phyloP scores from a whole-genome alignment of 2,329 filamentous ascomycete species.

The Pseudogymnoascus sp. region DNA sequence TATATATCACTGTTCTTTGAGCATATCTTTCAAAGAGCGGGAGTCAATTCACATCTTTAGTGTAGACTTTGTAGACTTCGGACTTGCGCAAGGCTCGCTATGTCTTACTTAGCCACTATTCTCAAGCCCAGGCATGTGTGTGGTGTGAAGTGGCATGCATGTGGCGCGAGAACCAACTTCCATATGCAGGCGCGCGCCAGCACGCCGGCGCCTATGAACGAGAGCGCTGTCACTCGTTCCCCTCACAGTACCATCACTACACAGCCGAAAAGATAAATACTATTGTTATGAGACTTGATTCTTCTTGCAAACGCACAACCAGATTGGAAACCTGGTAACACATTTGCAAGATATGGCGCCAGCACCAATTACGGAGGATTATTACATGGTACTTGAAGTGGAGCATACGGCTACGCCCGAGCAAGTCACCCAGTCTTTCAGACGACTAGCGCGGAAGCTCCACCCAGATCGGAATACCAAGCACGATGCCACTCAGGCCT shows the following conservation, averaged over 20 bases:
- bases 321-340: not conserved
- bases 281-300: not conserved
- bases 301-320: not conserved
- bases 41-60: too few species aligned
- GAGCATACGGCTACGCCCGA: slow-evolving; percentile 22
- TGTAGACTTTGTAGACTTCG: too few species aligned
- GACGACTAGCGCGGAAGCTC: slow-evolving; percentile 27
- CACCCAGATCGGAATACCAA: slow-evolving; percentile 29
- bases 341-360: slow-evolving; percentile 23
- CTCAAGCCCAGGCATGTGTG: too few species aligned
- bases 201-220: too few species aligned
- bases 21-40: too few species aligned
- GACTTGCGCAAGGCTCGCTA: too few species aligned
- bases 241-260: not conserved
- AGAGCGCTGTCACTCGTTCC: not conserved
- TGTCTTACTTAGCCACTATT: too few species aligned
- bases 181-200: too few species aligned
- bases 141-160: too few species aligned
- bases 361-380: slow-evolving; percentile 25
- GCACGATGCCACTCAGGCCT: slow-evolving; percentile 26
- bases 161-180: too few species aligned
- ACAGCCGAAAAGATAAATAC: not conserved
- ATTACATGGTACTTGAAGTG: slow-evolving; percentile 28
- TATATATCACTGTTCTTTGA: too few species aligned
- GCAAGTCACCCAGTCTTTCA: slow-evolving; percentile 27